A percentile compares a stretch with the other conserved stretches of the same genome.
Conservation (phyloP, 2,329 filamentous ascomycete species). For the Elsinoe perseae region DNA sequence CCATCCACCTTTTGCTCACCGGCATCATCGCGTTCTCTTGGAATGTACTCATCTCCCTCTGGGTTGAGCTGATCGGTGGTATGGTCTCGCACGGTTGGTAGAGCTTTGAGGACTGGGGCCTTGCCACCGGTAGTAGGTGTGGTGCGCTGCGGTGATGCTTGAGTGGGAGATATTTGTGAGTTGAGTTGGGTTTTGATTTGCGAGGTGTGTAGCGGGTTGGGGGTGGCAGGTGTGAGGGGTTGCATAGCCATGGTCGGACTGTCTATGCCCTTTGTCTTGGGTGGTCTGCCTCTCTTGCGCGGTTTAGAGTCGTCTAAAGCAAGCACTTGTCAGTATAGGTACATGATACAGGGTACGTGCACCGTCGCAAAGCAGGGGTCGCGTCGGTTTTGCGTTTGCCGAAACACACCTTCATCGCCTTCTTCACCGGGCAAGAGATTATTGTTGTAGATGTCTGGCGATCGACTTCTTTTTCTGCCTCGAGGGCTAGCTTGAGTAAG, state of each 20-base stretch:
- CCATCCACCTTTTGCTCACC: slow-evolving; percentile 89
- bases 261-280: slow-evolving; percentile 55
- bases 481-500: slow-evolving; percentile 49
- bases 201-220: slow-evolving; percentile 44
- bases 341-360: background rate
- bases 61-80: slow-evolving; percentile 90
- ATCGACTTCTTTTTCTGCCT: slow-evolving; percentile 72
- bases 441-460: slow-evolving; percentile 53
- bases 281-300: slow-evolving; percentile 54
- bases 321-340: slow-evolving; percentile 22
- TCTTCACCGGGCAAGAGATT: slow-evolving; percentile 37
- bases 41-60: slow-evolving; percentile 88
- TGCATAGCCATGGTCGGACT: slow-evolving; percentile 49
- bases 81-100: slow-evolving; percentile 92
- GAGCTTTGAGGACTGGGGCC: slow-evolving; percentile 72
- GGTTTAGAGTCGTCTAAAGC: slow-evolving; percentile 39
- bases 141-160: slow-evolving; percentile 62
- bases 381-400: background rate
- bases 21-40: slow-evolving; percentile 83
- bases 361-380: background rate
- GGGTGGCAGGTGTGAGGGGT: slow-evolving; percentile 41
- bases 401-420: slow-evolving; percentile 58
- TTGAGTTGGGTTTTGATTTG: slow-evolving; percentile 45
- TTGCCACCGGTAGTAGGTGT: slow-evolving; percentile 61
- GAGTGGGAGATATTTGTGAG: slow-evolving; percentile 48